Conservation (phyloP, 768 basidiomycete genomes). For the Galerina sulciceps region DNA sequence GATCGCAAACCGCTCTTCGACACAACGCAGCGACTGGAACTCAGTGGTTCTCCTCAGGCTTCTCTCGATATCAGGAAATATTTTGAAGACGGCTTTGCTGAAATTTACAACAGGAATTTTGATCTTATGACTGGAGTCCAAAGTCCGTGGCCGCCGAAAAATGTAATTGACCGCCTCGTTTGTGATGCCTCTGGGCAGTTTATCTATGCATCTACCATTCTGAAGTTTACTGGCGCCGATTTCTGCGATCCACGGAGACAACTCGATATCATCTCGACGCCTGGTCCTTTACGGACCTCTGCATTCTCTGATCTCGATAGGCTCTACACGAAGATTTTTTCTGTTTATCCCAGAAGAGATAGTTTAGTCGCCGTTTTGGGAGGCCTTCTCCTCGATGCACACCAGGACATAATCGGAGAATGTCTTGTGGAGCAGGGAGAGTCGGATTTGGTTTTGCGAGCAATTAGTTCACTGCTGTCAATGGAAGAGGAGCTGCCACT, state of each 20-base stretch:
- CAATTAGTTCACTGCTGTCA: too few species aligned
- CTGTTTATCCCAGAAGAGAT: conserved; percentile 1
- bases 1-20: neutral
- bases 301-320: conserved; percentile 10
- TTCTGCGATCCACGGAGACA: conserved; percentile 5
- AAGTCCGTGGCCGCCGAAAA: conserved; percentile 5
- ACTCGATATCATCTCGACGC: conserved; percentile 7
- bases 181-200: conserved; percentile 19
- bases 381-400: conserved; percentile 9
- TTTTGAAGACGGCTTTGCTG: conserved; percentile 10
- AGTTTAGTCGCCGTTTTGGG: conserved; percentile 6
- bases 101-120: conserved; percentile 1
- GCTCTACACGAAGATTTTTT: conserved; percentile 14
- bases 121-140: neutral
- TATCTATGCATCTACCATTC: conserved; percentile 18
- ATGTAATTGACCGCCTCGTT: conserved; percentile 6
- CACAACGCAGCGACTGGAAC: neutral
- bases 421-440: too few species aligned
- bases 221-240: conserved; percentile 19
- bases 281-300: neutral
- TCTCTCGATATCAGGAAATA: conserved; percentile 14
- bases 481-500: neutral
- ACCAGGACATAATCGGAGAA: conserved; percentile 10
- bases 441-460: too few species aligned
- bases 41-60: conserved; percentile 8